Evolutionary conservation across 805 yeast species (phyloP).

Genomic region (Lipomyces lipofer): DNA sequence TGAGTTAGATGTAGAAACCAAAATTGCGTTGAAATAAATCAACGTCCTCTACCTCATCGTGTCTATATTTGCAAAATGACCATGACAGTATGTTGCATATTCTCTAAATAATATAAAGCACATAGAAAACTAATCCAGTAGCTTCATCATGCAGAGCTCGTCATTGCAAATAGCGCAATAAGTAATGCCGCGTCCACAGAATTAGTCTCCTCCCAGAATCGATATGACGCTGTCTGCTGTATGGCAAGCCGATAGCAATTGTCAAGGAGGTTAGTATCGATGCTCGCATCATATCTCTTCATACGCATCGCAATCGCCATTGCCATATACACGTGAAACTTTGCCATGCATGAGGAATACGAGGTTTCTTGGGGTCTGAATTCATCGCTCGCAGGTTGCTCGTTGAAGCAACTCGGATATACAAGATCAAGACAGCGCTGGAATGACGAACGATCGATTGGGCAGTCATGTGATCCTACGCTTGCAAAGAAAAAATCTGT

Average conservation of each 20-base stretch:
- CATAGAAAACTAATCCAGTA: neutral
- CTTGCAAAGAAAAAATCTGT: neutral
- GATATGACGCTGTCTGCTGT: neutral
- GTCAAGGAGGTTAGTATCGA: neutral
- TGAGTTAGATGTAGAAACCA: neutral
- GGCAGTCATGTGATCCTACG: neutral
- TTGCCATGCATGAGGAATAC: neutral
- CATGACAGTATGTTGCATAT: neutral
- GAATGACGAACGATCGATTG: neutral
- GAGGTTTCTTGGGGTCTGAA: neutral
- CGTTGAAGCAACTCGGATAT: neutral
- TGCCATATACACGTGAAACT: neutral
- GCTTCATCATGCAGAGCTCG: neutral
- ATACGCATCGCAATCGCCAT: constrained; percentile 1
- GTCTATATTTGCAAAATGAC: neutral
- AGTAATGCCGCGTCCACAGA: neutral
- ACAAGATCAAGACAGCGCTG: neutral
- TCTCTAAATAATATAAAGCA: neutral
- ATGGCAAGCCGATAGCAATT: neutral
- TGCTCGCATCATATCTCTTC: neutral
- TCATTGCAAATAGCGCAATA: neutral
- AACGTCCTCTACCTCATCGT: neutral
- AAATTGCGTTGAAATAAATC: neutral
- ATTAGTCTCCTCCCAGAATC: neutral
- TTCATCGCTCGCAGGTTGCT: neutral